These are phyloP conservation scores for Pichia sp. DNA, from an alignment of 1,139 yeast species.

Conservation along the genomic window DNA sequence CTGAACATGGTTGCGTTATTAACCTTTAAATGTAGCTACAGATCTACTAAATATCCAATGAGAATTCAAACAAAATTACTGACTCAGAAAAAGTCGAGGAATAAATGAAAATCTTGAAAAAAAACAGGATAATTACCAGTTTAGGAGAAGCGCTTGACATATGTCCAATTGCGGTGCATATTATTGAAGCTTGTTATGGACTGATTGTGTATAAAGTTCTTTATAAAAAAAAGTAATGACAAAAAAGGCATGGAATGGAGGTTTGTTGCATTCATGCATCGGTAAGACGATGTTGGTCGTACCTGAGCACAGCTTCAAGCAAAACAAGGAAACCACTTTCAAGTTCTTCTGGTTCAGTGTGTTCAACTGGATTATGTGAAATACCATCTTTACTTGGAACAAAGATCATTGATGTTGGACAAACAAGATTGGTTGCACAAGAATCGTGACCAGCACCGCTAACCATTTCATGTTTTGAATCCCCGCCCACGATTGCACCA, in stretches of 20 bases:
- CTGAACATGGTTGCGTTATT: constrained; percentile 7
- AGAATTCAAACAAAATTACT: background rate
- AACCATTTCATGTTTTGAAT: constrained; percentile 39
- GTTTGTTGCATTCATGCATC: background rate
- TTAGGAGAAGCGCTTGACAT: background rate
- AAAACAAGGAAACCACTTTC: constrained; percentile 54
- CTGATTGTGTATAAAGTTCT: background rate
- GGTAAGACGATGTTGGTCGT: constrained; percentile 34
- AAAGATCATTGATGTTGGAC: constrained; percentile 71
- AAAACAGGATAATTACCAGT: background rate
- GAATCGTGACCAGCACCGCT: constrained; percentile 77
- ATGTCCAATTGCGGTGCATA: background rate
- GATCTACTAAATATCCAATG: background rate
- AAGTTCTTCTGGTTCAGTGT: constrained; percentile 55
- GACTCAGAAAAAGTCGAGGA: background rate
- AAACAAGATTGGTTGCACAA: constrained; percentile 46
- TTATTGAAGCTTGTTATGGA: background rate
- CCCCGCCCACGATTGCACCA: constrained; percentile 39
- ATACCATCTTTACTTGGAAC: constrained; percentile 68
- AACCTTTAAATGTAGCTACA: background rate
- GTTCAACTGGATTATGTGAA: constrained; percentile 63
- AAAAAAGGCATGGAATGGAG: background rate
- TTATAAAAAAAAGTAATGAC: background rate
- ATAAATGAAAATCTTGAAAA: background rate
- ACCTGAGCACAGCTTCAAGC: constrained; percentile 51